Evolutionary conservation across 2,329 filamentous ascomycete species (phyloP), one percentile per base, ranked within the genome.

Genomic region (Volutella citrinella): DNA sequence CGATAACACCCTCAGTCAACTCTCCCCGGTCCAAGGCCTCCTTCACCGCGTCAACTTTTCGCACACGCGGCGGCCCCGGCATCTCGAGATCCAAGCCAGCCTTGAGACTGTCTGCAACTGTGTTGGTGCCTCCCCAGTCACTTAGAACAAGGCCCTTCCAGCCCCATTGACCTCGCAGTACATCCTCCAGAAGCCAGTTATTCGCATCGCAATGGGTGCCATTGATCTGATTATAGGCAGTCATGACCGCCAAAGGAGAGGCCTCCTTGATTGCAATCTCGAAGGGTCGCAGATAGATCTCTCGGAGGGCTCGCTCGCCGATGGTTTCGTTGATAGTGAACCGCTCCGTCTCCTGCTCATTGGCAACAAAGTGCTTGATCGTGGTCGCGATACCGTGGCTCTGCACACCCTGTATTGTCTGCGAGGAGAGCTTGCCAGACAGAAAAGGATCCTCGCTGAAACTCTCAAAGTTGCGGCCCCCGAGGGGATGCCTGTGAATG

Each of bases 301-400:
- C 54, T n/a, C 52, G 35, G 8, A 55, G 32, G 7, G 52, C 40
- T 10, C 52, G 42, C 25, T 56, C 51, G 17, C 40, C 35, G 6
- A 55, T 34, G 12, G 42, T 47, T 36, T 56, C 52, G 19, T 55
- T 51, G 7, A 55, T 51, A 22, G 51, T 53, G 19, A 54, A 26
- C 4, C 52, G 46, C 7, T 54, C 44, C 7, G 52, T 55, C 31
- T 55, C 52, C 38, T 58, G 55, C 32, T 69, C 66, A 42, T 68
- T 68, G 30, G 57, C 64, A 13, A 61, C 59, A 41, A 67, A 69
- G 38, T 69, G 66, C 51, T 69, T 69, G 38, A 68, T 61, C 2
- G 63, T 54, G 9, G 66, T 64, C 10, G 59, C 57, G 20, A 69
- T 56, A 3, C 64, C 64, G 24, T 56, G 55, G 3, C 57, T 56